phyloP scores from a whole-genome alignment of 768 basidiomycete species.

The Boletellus ananas region DNA sequence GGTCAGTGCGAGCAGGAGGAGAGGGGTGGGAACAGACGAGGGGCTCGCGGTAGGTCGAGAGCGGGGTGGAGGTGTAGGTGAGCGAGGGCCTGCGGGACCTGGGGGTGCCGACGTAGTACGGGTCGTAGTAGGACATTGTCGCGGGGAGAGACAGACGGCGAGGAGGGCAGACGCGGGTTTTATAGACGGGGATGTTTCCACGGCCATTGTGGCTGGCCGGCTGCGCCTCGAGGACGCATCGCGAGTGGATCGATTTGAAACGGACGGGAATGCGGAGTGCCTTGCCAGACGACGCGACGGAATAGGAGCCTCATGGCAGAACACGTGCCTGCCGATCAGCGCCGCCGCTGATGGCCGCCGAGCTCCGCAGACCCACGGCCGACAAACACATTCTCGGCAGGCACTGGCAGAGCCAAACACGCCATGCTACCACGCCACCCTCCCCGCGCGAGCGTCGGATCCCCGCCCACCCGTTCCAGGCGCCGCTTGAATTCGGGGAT shows the following conservation, averaged over 20 bases:
- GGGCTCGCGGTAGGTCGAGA: slow-evolving; percentile 40
- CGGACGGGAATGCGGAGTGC: slow-evolving; percentile 22
- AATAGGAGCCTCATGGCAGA: neutral
- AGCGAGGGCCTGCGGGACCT: slow-evolving; percentile 33
- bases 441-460: no score
- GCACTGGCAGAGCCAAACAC: no score
- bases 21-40: slow-evolving; percentile 26
- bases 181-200: slow-evolving; percentile 25
- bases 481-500: no score
- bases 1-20: slow-evolving; percentile 4
- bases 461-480: no score
- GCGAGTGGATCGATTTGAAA: slow-evolving; percentile 25
- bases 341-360: neutral
- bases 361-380: no score
- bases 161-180: neutral
- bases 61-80: slow-evolving; percentile 31
- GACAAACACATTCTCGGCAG: no score
- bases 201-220: slow-evolving; percentile 15
- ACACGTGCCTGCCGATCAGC: neutral
- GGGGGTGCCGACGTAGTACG: slow-evolving; percentile 29
- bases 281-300: slow-evolving; percentile 1
- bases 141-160: slow-evolving; percentile 10
- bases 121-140: slow-evolving; percentile 45
- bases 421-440: no score
- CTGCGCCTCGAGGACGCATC: slow-evolving; percentile 30